Base-by-base conservation (phyloP, 2,329 filamentous ascomycete species). In the Fusarium albidum region DNA sequence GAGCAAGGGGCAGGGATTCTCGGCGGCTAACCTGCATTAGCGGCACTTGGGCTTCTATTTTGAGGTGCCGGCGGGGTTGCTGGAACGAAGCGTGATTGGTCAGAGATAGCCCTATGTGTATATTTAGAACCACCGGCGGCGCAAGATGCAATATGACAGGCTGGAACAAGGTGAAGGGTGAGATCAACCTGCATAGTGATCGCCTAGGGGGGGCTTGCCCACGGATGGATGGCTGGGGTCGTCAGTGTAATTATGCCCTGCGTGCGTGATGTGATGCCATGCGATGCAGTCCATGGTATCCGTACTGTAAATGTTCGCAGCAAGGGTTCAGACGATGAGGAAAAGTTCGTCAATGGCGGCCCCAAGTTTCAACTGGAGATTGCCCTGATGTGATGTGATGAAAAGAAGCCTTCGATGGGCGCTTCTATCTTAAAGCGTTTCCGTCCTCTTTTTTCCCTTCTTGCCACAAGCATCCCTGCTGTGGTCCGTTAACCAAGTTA, bases 21-120 rank as follows among this genome's bases (percentile, higher is more conserved):
- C 52, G 64, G 64, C 64, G 64, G 53, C 53, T 67, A 67, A 58
- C 57, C 29, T 55, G 60, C 64, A 67, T 59, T 67, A 67, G 64
- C 39, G 57, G 41, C 45, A 11, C 42, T 42, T 28, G 21, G 40
- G 39, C 32, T 57, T 21, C 61, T 66, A 64, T 61, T 63, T 67
- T 47, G 21, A 35, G 49, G 18, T 17, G 15, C 15, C 9, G 32
- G 50, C 46, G 57, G 64, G 57, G 58, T 14, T 41, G 11, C 6
- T 10, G 29, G 18, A n/a, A 45, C 26, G 18, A 3, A 5, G 27
- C n/a, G 1, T 52, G 33, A 65, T 65, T 65, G 62, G 62, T 8
- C 25, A 11, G 3, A 2, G 3, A 7, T 15, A 47, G 44, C 39
- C 34, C 34, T 47, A 46, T 33, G 12, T 15, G 48, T 63, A 63